Conservation (phyloP, 2,329 filamentous ascomycete species). For the Beauveria medogensis region DNA sequence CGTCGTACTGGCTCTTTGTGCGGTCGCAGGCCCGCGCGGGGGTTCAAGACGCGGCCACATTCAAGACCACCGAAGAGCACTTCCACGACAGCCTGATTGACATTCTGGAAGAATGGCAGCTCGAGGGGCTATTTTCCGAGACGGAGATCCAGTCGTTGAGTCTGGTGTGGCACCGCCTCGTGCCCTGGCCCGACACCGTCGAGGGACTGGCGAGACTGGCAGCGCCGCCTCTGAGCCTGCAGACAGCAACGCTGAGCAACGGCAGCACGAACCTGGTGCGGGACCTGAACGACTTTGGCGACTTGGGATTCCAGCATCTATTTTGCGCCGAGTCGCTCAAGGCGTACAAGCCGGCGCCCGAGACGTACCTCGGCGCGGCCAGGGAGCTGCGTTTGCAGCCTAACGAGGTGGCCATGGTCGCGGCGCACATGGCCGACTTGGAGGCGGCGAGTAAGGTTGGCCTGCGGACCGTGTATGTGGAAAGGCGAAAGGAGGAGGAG, state of each 20-base stretch:
- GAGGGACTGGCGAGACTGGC: conserved; percentile 48
- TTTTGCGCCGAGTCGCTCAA: conserved; percentile 63
- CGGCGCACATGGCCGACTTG: conserved; percentile 65
- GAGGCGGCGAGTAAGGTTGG: conserved; percentile 56
- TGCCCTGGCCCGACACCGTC: conserved; percentile 59
- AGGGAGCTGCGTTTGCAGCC: conserved; percentile 47
- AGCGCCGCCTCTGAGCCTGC: conserved; percentile 23
- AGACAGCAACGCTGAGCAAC: conserved; percentile 64
- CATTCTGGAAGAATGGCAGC: conserved; percentile 47
- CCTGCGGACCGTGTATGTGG: conserved; percentile 65
- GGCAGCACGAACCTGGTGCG: conserved; percentile 59
- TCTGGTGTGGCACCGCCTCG: conserved; percentile 63
- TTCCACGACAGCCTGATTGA: conserved; percentile 54
- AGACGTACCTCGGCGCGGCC: conserved; percentile 62
- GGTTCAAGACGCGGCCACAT: conserved; percentile 27
- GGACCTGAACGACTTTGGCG: conserved; percentile 53
- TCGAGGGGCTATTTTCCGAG: conserved; percentile 53
- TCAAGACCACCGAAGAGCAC: conserved; percentile 66
- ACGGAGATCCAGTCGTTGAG: conserved; percentile 57
- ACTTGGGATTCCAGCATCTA: conserved; percentile 53
- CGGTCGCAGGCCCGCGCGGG: conserved; percentile 36
- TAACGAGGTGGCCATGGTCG: conserved; percentile 64
- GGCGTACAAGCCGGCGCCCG: conserved; percentile 65
- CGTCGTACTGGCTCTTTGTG: conserved; percentile 56
- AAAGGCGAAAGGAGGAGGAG: conserved; percentile 57